Conservation (phyloP, 1,139 yeast species). For the Pichia sp. region DNA sequence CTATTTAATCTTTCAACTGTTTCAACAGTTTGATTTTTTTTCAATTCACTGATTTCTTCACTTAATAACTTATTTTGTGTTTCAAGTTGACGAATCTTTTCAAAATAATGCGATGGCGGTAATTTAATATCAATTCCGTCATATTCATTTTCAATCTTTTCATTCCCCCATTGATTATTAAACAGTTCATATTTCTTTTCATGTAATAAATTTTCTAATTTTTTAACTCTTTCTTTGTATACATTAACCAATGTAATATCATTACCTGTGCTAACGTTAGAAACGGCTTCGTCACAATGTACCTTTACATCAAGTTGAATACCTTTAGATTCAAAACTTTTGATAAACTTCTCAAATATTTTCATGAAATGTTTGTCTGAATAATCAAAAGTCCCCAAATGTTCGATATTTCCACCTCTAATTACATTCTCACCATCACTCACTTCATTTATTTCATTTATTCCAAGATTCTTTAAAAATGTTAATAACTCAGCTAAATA, state of each 20-base stretch:
- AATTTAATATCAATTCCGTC: constrained; percentile 13
- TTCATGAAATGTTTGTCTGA: constrained; percentile 25
- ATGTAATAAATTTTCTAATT: constrained; percentile 59
- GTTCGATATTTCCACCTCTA: constrained; percentile 15
- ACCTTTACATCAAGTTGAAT: constrained; percentile 18
- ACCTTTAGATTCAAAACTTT: constrained; percentile 31
- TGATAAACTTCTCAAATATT: constrained; percentile 27
- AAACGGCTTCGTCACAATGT: background rate
- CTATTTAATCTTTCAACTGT: constrained; percentile 20
- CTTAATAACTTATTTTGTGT: constrained; percentile 23
- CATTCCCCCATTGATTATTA: constrained; percentile 28
- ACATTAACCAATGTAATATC: constrained; percentile 35
- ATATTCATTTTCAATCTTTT: background rate
- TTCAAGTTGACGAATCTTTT: constrained; percentile 31
- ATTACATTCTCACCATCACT: background rate
- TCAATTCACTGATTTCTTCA: constrained; percentile 20
- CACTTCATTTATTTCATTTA: background rate
- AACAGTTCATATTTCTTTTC: constrained; percentile 56
- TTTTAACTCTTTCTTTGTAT: constrained; percentile 52
- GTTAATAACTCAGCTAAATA: constrained; percentile 40
- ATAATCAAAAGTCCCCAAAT: constrained; percentile 27
- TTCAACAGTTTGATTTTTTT: constrained; percentile 22
- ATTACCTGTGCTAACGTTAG: constrained; percentile 2
- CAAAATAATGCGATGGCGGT: constrained; percentile 29
- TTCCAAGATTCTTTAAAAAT: constrained; percentile 40